Evolutionary conservation across 1,284 basidiomycete species (phyloP).

Genomic region (Pisolithus thermaeus): DNA sequence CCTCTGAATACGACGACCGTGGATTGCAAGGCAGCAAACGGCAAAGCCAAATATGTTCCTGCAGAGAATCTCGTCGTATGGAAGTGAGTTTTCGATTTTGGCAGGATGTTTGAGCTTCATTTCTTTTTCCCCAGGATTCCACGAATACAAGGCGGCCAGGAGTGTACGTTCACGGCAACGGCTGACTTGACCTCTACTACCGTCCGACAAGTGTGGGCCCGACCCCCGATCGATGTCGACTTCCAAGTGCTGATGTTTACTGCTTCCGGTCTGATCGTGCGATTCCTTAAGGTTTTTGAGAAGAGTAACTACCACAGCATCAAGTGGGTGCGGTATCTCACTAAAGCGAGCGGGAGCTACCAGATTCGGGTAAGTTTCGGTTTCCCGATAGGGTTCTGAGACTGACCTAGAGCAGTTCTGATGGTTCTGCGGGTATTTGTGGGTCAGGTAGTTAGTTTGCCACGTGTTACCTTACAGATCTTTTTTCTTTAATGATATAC

Average conservation of each 20-base stretch:
- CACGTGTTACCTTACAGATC: constrained; percentile 22
- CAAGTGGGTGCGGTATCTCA: constrained; percentile 90
- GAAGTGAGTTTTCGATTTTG: constrained; percentile 69
- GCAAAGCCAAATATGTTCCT: constrained; percentile 97
- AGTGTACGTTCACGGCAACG: constrained; percentile 81
- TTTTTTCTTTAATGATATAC: constrained; percentile 21
- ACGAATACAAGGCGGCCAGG: constrained; percentile 88
- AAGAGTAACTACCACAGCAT: constrained; percentile 90
- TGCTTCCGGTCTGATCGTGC: constrained; percentile 89
- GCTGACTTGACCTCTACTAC: constrained; percentile 86
- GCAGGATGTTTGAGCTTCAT: neutral
- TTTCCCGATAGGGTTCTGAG: neutral
- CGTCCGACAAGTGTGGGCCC: constrained; percentile 89
- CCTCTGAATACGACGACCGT: constrained; percentile 91
- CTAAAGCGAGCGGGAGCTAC: constrained; percentile 82
- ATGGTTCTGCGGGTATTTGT: constrained; percentile 4
- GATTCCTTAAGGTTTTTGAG: constrained; percentile 98
- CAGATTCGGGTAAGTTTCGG: constrained; percentile 68
- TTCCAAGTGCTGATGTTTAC: constrained; percentile 99
- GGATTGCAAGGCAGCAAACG: constrained; percentile 84
- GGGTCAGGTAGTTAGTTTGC: constrained; percentile 11
- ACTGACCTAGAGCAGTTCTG: constrained; percentile 17
- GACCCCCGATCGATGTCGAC: constrained; percentile 96
- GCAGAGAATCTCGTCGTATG: constrained; percentile 94
- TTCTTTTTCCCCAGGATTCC: constrained; percentile 59